phyloP scores from a whole-genome alignment of 2,329 filamentous ascomycete species.

The Aspergillus felis region DNA sequence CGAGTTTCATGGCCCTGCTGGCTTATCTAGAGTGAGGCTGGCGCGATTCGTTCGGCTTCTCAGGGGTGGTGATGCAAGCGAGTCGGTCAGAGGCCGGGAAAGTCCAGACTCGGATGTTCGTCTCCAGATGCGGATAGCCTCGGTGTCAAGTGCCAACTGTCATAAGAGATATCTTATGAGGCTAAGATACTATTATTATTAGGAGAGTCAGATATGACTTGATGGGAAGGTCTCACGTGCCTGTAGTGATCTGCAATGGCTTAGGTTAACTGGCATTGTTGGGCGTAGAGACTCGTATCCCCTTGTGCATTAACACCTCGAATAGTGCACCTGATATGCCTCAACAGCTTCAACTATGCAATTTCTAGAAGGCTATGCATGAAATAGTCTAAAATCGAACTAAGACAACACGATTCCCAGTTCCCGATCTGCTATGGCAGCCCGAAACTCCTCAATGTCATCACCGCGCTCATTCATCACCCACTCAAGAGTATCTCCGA shows the following conservation, averaged over 20 bases:
- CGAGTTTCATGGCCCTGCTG: not conserved
- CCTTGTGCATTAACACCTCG: not conserved
- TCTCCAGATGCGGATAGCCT: not conserved
- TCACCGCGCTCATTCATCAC: conserved; percentile 55
- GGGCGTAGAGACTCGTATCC: not conserved
- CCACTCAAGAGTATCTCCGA: conserved; percentile 55
- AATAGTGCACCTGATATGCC: not conserved
- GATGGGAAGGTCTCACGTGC: not conserved
- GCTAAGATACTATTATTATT: no score
- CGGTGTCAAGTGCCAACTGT: not conserved
- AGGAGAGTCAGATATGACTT: not conserved
- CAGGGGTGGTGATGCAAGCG: not conserved
- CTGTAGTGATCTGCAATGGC: not conserved
- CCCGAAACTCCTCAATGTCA: conserved; percentile 42
- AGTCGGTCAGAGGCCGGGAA: not conserved
- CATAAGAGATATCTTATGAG: not conserved
- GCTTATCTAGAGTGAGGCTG: not conserved
- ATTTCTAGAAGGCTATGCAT: not conserved
- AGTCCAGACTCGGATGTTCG: not conserved
- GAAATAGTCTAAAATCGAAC: not conserved
- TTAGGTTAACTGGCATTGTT: no score
- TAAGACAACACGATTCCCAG: conserved; percentile 27
- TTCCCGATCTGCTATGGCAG: conserved; percentile 27
- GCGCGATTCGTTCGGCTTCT: not conserved
- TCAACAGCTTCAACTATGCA: not conserved